Conservation (phyloP, 1,284 basidiomycete species). For the Xanthoconium separans region DNA sequence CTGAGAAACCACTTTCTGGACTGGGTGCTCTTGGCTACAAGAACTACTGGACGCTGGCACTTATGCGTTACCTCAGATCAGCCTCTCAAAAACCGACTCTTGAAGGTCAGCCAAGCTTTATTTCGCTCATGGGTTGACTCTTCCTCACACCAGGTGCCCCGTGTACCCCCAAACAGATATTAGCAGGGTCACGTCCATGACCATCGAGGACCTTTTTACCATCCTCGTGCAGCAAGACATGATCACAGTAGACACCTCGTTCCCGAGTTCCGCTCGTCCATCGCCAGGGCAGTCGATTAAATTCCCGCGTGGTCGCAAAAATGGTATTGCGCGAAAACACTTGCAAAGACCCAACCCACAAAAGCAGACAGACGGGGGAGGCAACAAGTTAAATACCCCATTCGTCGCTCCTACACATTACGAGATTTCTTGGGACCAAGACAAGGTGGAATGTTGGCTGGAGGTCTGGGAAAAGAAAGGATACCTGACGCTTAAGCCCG, state of each 20-base stretch:
- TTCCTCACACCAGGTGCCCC: conserved; percentile 18
- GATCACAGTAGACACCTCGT: conserved; percentile 60
- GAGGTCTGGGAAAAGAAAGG: conserved; percentile 77
- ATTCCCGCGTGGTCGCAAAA: conserved; percentile 67
- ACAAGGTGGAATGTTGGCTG: conserved; percentile 68
- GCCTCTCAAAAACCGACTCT: conserved; percentile 63
- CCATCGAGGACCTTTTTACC: conserved; percentile 81
- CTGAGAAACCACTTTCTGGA: conserved; percentile 90
- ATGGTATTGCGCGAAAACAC: conserved; percentile 59
- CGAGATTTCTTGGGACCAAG: conserved; percentile 72
- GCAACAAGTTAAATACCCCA: conserved; percentile 43
- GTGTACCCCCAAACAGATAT: conserved; percentile 61
- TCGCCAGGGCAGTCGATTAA: conserved; percentile 76
- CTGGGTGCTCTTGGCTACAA: conserved; percentile 90
- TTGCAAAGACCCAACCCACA: conserved; percentile 58
- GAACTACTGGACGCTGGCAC: conserved; percentile 93
- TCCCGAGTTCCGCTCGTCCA: conserved; percentile 54
- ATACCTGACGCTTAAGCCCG: conserved; percentile 77
- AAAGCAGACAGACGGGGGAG: conserved; percentile 45
- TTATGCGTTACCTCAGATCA: conserved; percentile 78
- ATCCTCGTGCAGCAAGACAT: conserved; percentile 79
- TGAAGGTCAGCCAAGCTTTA: conserved; percentile 59
- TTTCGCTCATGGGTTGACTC: conserved; percentile 13
- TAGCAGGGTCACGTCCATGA: conserved; percentile 86
- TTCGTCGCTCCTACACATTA: conserved; percentile 76